Base-by-base conservation (phyloP, 495 filamentous ascomycete species). In the Aspergillus wentii region DNA sequence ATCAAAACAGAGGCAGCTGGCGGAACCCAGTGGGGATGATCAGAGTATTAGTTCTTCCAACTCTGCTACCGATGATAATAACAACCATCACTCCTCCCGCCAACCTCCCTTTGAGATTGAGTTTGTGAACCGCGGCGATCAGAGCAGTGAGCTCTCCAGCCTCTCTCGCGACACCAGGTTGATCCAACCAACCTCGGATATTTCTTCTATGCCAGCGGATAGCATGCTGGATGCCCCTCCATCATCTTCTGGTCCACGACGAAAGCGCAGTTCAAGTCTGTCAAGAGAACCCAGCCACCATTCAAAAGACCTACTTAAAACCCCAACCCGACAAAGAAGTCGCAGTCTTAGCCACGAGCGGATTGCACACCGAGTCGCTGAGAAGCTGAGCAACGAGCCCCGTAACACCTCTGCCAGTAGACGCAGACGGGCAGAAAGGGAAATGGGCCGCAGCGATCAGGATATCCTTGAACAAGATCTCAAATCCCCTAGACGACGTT, bases 161-260 rank as follows among this genome's bases (percentile, higher is more conserved):
- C 67, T 79, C 30, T 72, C 72, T 40, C 77, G 78, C 45, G 80
- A 78, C 40, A 59, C 71, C 31, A 70, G 73, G 51, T 83, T 83
- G 56, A 64, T 79, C 30, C 61, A 59, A 19, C 66, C 71, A 5
- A 62, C 71, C n/a, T 95, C 89, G 1, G 89, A 95, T 35, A 85
- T 96, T 19, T 96, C 89, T 0, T 87, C 84, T 8, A 92, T 95
- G 72, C 89, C 88, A 10, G 78, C 84, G 17, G 86, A 95, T 54
- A 91, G 85, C 61, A 88, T 96, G 72, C 71, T 96, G 9, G 89
- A 94, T 52, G 83, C 78, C 10, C 64, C 68, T 17, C n/a, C n/a
- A n/a, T n/a, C n/a, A n/a, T 69, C 58, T 28, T 55, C 60, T 8
- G 64, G 66, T 9, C 65, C 72, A 5, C 67, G 66, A 37, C 69